Evolutionary conservation across 805 yeast species (phyloP).

Genomic region (Phaffomyces antillensis): DNA sequence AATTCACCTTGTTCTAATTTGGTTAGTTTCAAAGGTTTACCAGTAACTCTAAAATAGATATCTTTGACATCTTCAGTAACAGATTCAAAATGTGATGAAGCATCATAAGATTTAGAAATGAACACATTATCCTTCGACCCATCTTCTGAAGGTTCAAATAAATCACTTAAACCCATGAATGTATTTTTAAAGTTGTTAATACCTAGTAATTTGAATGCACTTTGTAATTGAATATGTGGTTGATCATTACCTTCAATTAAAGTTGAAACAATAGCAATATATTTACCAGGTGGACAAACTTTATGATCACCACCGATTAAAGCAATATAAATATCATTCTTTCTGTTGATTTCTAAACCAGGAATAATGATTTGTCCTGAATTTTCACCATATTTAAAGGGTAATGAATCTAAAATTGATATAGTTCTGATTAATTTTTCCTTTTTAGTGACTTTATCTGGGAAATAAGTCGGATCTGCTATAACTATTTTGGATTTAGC

Average conservation of each 20-base stretch:
- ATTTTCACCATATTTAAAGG: conserved; percentile 71
- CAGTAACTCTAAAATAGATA: conserved; percentile 83
- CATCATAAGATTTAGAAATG: conserved; percentile 86
- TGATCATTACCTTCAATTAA: conserved; percentile 91
- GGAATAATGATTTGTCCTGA: conserved; percentile 94
- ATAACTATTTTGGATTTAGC: conserved; percentile 91
- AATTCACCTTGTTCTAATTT: conserved; percentile 23
- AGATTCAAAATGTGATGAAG: conserved; percentile 91
- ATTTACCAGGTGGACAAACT: conserved; percentile 83
- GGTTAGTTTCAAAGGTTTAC: conserved; percentile 64
- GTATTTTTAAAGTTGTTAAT: conserved; percentile 41
- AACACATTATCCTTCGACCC: conserved; percentile 75
- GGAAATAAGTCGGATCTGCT: conserved; percentile 97
- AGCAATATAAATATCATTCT: conserved; percentile 92
- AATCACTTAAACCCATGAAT: conserved; percentile 88
- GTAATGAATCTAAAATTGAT: conserved; percentile 83
- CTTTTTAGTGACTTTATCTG: conserved; percentile 39
- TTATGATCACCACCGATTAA: conserved; percentile 83
- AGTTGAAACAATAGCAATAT: conserved; percentile 89
- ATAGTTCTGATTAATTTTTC: conserved; percentile 40
- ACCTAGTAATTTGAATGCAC: conserved; percentile 89
- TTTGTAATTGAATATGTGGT: conserved; percentile 87
- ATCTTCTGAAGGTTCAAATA: conserved; percentile 80
- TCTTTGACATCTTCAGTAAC: conserved; percentile 97
- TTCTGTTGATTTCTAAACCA: conserved; percentile 88